Evolutionary conservation across 2,329 filamentous ascomycete genomes (phyloP).

Genomic region (Alternaria viburni): DNA sequence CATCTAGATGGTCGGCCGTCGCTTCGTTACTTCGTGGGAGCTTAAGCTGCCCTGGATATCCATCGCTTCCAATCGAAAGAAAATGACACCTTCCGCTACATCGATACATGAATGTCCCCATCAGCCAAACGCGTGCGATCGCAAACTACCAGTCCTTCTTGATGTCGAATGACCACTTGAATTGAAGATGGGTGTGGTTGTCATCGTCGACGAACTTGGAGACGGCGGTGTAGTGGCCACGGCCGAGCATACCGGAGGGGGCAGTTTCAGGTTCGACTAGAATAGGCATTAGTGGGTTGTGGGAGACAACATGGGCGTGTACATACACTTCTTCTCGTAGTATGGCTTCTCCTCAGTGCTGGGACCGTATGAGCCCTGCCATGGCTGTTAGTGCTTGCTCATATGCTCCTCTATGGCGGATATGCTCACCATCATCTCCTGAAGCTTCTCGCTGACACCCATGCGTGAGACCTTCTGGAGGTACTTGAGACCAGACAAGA

Average conservation of each 20-base stretch:
- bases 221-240: conserved; percentile 86
- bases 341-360: conserved; percentile 85
- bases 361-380: conserved; percentile 86
- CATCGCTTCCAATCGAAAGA: conserved; percentile 16
- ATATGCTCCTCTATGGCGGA: not conserved
- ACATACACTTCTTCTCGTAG: conserved; percentile 91
- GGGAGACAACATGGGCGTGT: not conserved
- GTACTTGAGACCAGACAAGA: conserved; percentile 93
- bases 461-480: conserved; percentile 92
- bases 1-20: conserved; percentile 27
- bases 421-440: conserved; percentile 89
- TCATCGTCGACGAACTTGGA: conserved; percentile 97
- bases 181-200: conserved; percentile 85
- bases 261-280: conserved; percentile 90
- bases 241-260: conserved; percentile 85
- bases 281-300: conserved; percentile 14
- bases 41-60: conserved; percentile 21
- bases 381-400: conserved; percentile 13
- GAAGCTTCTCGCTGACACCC: conserved; percentile 87
- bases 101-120: conserved; percentile 7
- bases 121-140: not conserved
- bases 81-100: conserved; percentile 11
- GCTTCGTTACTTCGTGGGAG: conserved; percentile 31
- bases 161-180: conserved; percentile 97
- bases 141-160: conserved; percentile 84